Percentiles rank a stretch among this genome's conserved stretches.
Evolutionary conservation across 2,329 filamentous ascomycete genomes (phyloP).

Genomic region (Claviceps cyperi): DNA sequence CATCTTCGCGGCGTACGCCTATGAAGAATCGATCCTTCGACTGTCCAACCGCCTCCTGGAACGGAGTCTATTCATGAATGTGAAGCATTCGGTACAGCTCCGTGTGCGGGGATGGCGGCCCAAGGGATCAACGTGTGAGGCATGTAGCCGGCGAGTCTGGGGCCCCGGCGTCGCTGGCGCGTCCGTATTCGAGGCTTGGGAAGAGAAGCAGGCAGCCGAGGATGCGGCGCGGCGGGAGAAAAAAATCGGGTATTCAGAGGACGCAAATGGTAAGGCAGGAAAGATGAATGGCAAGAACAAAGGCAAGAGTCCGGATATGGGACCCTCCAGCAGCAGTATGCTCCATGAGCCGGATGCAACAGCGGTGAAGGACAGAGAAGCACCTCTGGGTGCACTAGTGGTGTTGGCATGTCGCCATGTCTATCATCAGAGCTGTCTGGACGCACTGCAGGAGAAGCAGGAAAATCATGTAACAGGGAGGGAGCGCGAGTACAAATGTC

Average conservation of each 20-base stretch:
- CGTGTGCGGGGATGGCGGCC: conserved; percentile 83
- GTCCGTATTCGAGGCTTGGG: conserved; percentile 70
- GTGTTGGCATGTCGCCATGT: conserved; percentile 58
- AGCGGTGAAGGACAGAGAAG: conserved; percentile 19
- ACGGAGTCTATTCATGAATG: conserved; percentile 74
- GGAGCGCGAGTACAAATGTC: conserved; percentile 38
- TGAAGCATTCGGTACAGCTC: conserved; percentile 58
- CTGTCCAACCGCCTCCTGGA: conserved; percentile 80
- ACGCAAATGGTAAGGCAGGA: conserved; percentile 22
- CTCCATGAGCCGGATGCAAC: conserved; percentile 16
- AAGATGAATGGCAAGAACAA: conserved; percentile 24
- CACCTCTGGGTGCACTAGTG: conserved; percentile 48
- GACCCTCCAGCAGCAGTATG: conserved; percentile 30
- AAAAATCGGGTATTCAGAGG: conserved; percentile 22
- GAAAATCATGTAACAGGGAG: conserved; percentile 32
- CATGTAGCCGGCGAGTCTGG: conserved; percentile 72
- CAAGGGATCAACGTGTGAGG: conserved; percentile 73
- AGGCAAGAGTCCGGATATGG: conserved; percentile 27
- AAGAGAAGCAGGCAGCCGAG: conserved; percentile 41
- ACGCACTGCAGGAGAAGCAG: conserved; percentile 44
- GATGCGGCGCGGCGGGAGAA: conserved; percentile 29
- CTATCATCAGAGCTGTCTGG: conserved; percentile 54
- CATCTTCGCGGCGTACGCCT: conserved; percentile 90
- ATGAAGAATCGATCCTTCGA: conserved; percentile 77
- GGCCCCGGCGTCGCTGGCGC: conserved; percentile 64